Base-by-base conservation (phyloP, 176 grass and related monocot genomes). In the Puccinellia tenuiflora region DNA sequence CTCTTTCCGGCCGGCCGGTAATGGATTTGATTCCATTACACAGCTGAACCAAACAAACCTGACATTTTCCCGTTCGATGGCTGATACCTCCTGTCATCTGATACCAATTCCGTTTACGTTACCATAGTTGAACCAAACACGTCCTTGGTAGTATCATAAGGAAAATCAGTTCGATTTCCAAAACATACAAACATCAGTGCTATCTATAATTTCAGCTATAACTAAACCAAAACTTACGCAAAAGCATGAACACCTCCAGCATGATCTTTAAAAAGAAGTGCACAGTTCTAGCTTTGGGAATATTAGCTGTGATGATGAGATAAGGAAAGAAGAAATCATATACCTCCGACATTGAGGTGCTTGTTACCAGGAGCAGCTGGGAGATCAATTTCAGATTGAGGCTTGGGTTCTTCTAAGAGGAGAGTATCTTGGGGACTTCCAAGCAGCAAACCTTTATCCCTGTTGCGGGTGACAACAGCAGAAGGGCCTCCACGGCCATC, bases 351-450 rank as follows among this genome's bases (percentile, higher is more conserved):
- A 12, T 82, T 73, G 6, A 66, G 28, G 18, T 45, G 55, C 28
- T 62, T 79, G 86, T 75, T 57, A 21, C 16, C 52, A 52, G 54
- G 64, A 39, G 30, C 39, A 39, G 31, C 21, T 34, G 22, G 56
- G 83, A 54, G 25, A 76, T 77, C 47, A 53, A 51, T 68, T 45
- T 79, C 30, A 37, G 83, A 77, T 75, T 89, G 83, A 64, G 71
- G 46, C 64, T 93, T 93, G 26, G 94, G 87, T 21, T 84, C 87
- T 91, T 90, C 88, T 68, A 90, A 77, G 33, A 50, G 20, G 10
- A 81, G 43, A 81, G 62, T 59, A 85, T 66, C 73, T 63, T 45
- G 14, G 13, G 68, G 50, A 64, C 61, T 57, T 13, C 60, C 64
- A 78, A 69, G 53, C 12, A 66, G 6, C 54, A 70, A 7, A 12